These are phyloP conservation scores for Cucurbita ficifolia DNA, from an alignment of 306 rosid species.

Conservation along the genomic window DNA sequence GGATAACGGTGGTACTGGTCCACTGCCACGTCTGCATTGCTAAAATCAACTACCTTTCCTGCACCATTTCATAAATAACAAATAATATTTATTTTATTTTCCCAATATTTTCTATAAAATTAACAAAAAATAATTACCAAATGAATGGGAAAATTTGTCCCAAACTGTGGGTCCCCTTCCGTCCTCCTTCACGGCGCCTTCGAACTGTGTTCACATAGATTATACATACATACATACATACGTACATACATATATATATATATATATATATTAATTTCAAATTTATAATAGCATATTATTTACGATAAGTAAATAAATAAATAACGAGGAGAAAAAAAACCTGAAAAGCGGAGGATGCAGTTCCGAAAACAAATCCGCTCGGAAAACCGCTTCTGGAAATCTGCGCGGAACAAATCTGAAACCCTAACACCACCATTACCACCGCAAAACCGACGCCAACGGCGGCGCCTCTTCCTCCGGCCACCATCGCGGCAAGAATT, in stretches of 20 bases:
- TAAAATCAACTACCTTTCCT: conserved; percentile 57
- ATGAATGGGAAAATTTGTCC: conserved; percentile 66
- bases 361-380: conserved; percentile 64
- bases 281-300: too few species aligned
- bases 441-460: not conserved
- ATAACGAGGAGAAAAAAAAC: conserved; percentile 13
- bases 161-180: conserved; percentile 72
- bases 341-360: conserved; percentile 85
- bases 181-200: conserved; percentile 72
- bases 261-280: too few species aligned
- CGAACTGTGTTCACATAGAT: conserved; percentile 29
- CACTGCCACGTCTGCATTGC: conserved; percentile 76
- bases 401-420: conserved; percentile 29
- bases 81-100: not conserved
- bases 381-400: conserved; percentile 52
- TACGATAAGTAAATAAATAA: not conserved
- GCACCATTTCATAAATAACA: not conserved
- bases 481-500: conserved; percentile 10
- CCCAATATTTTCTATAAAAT: too few species aligned
- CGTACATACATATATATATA: too few species aligned
- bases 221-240: too few species aligned
- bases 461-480: conserved; percentile 14
- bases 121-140: conserved; percentile 21
- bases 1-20: conserved; percentile 66
- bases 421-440: conserved; percentile 13